Evolutionary conservation across 2,329 filamentous ascomycete species (phyloP), one percentile per base, ranked within the genome.

Genomic region (Huntiella omanensis): DNA sequence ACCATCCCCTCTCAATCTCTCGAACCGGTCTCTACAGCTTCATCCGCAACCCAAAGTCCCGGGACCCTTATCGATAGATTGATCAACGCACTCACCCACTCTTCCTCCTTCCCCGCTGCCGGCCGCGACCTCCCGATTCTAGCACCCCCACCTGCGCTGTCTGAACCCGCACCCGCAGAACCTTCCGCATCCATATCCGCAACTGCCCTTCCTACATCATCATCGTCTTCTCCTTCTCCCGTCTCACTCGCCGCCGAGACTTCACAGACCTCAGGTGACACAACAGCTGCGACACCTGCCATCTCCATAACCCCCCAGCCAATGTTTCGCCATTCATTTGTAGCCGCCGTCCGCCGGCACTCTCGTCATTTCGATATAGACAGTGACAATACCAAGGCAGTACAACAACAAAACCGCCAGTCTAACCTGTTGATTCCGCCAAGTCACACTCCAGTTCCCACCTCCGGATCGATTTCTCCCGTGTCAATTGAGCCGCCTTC

Each of bases 401-500:
- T 13, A 17, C 13, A 16, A 17, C 22, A 28, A 28, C 22, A 28
- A 28, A 28, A 28, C 22, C 8, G 22, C 22, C 22, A 28, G 22
- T 28, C 22, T 0, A 28, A 7, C 22, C 22, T 28, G 1, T 13
- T 39, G 8, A 36, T 38, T 13, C 45, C 19, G 28, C 44, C 15
- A n/a, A 17, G 28, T 32, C 17, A n/a, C 40, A 42, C 28, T 35
- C 15, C 34, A 28, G 22, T 28, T 16, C 34, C 40, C n/a, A 16
- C 13, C 40, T 42, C 22, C n/a, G 40, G 13, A 33, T 13, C 12
- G 8, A n/a, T 11, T 28, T 43, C 33, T 38, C 15, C 16, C 22
- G 19, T 10, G 6, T 43, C 12, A 19, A 35, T 46, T 17, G 41
- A 47, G 4, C 48, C 48, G 4, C 40, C 44, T 35, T 47, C 44